A percentile compares a stretch with the other conserved stretches of the same genome.
Conservation (phyloP, 73 alveolate genomes). For the Paramecium tetraurelia region DNA sequence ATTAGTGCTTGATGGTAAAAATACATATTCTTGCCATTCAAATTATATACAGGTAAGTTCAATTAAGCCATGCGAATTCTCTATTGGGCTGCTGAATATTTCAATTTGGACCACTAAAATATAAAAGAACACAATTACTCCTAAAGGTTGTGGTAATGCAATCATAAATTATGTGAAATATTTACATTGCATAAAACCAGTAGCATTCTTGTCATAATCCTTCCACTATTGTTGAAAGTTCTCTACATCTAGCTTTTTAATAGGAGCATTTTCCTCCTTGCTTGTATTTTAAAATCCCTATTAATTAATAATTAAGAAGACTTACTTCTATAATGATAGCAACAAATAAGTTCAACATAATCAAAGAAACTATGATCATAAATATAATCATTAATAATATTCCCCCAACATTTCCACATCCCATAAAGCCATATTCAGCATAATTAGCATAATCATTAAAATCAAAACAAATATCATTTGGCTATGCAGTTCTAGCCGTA, state of each 20-base stretch:
- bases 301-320: neutral
- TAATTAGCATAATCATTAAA: constrained; percentile 58
- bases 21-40: neutral
- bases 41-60: neutral
- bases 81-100: neutral
- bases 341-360: constrained; percentile 40
- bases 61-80: neutral
- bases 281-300: constrained; percentile 41
- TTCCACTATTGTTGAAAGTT: constrained; percentile 60
- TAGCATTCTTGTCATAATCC: constrained; percentile 66
- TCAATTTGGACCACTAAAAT: neutral
- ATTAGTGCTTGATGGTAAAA: neutral
- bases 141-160: neutral
- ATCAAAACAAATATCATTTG: constrained; percentile 50
- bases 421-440: constrained; percentile 49
- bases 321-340: constrained; percentile 47
- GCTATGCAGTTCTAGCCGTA: neutral
- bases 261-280: constrained; percentile 25
- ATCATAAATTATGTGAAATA: neutral
- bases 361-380: neutral
- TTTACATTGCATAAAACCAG: constrained; percentile 53
- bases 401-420: constrained; percentile 47
- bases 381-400: neutral
- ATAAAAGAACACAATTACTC: neutral
- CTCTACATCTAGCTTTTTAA: constrained; percentile 54